A percentile compares a stretch with the other conserved stretches of the same genome.
Conservation (phyloP, 2,329 filamentous ascomycete genomes). For the Myriosclerotinia curreyana region DNA sequence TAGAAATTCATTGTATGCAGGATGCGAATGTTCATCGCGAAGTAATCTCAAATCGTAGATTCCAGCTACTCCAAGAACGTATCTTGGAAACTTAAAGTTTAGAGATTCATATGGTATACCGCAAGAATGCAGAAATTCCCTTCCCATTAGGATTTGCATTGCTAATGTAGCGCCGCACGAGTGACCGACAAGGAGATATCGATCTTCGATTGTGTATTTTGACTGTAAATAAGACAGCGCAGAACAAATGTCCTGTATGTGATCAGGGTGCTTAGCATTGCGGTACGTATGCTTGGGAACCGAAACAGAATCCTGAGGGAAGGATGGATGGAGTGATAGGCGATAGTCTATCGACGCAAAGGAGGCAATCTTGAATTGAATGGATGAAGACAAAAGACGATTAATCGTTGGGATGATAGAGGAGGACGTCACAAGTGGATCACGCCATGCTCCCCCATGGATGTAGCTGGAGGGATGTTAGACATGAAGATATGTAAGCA, state of each 20-base stretch:
- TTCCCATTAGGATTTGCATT: constrained; percentile 46
- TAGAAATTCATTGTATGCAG: constrained; percentile 30
- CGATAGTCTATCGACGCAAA: constrained; percentile 65
- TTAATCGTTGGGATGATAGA: constrained; percentile 48
- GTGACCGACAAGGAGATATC: constrained; percentile 59
- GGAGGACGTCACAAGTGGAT: constrained; percentile 50
- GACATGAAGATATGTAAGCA: neutral
- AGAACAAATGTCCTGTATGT: constrained; percentile 54
- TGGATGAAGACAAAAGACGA: constrained; percentile 40
- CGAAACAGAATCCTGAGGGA: constrained; percentile 40
- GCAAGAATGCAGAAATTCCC: constrained; percentile 8
- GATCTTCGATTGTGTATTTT: constrained; percentile 44
- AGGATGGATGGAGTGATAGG: constrained; percentile 55
- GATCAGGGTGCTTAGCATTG: constrained; percentile 56
- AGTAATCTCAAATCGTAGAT: constrained; percentile 57
- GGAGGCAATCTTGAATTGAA: constrained; percentile 49
- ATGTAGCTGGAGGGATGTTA: constrained; percentile 39
- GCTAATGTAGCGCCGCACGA: constrained; percentile 62
- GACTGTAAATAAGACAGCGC: constrained; percentile 51
- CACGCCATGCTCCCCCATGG: constrained; percentile 63
- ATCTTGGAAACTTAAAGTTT: constrained; percentile 9
- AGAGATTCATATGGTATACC: constrained; percentile 6
- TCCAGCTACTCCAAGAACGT: constrained; percentile 52
- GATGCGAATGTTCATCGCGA: constrained; percentile 25
- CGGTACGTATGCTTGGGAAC: constrained; percentile 34